phyloP scores from a whole-genome alignment of 2,329 filamentous ascomycete species.

The Coniochaeta hoffmannii region DNA sequence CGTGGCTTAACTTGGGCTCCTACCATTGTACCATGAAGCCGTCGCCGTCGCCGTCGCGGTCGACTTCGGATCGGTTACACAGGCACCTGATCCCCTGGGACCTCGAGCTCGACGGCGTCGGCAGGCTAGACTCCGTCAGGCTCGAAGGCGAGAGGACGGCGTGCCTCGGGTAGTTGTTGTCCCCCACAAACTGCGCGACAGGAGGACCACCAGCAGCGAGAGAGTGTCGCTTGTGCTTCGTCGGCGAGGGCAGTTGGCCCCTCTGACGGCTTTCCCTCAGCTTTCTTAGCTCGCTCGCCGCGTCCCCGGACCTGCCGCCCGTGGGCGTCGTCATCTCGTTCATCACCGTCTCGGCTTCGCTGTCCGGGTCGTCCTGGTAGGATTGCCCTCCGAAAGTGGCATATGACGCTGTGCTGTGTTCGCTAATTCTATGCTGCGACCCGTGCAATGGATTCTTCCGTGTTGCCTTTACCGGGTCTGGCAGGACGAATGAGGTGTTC shows the following conservation, averaged over 20 bases:
- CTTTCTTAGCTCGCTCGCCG: conserved; percentile 52
- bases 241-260: conserved; percentile 16
- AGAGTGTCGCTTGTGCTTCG: conserved; percentile 26
- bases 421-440: conserved; percentile 40
- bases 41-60: conserved; percentile 37
- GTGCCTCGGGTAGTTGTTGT: conserved; percentile 21
- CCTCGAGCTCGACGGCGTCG: conserved; percentile 35
- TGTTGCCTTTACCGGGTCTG: conserved; percentile 41
- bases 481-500: conserved; percentile 49
- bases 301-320: conserved; percentile 37
- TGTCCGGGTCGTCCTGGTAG: conserved; percentile 34
- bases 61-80: conserved; percentile 37
- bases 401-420: conserved; percentile 37
- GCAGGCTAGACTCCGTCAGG: conserved; percentile 39
- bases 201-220: conserved; percentile 19
- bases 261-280: conserved; percentile 40
- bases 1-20: too few relatives aligned
- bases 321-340: conserved; percentile 28
- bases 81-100: conserved; percentile 47
- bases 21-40: conserved; percentile 59
- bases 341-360: conserved; percentile 52
- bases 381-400: conserved; percentile 21
- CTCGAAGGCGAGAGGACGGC: conserved; percentile 42
- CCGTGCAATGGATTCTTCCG: conserved; percentile 38
- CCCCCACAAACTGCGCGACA: conserved; percentile 14